phyloP scores from a whole-genome alignment of 2,329 filamentous ascomycete genomes.

The Pseudocercospora macadamiae region DNA sequence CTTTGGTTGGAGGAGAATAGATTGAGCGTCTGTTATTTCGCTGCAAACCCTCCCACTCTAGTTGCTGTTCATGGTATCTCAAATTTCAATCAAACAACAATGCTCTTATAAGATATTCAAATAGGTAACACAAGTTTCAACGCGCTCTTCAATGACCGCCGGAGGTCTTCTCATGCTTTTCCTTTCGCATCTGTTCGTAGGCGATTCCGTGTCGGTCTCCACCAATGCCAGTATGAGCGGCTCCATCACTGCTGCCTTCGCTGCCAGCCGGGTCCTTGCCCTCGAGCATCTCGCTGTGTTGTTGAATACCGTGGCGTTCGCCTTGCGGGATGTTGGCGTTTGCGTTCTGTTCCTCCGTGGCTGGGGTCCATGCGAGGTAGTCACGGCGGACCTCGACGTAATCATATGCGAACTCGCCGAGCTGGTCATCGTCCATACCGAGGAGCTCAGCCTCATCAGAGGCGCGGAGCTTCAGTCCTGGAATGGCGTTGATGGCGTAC shows the following conservation, averaged over 20 bases:
- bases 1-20: too few species aligned
- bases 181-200: slow-evolving; percentile 48
- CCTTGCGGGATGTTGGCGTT: slow-evolving; percentile 66
- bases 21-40: too few species aligned
- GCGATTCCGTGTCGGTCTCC: slow-evolving; percentile 58
- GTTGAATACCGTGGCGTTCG: slow-evolving; percentile 61
- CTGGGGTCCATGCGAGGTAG: slow-evolving; percentile 85
- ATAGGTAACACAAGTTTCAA: background rate
- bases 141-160: slow-evolving; percentile 22
- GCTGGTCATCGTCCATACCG: slow-evolving; percentile 88
- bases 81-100: too few species aligned
- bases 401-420: slow-evolving; percentile 87
- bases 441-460: slow-evolving; percentile 81
- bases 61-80: too few species aligned
- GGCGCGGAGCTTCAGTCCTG: slow-evolving; percentile 77
- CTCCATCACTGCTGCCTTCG: slow-evolving; percentile 42
- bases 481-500: slow-evolving; percentile 73
- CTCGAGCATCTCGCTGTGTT: slow-evolving; percentile 69
- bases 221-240: slow-evolving; percentile 52
- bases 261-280: slow-evolving; percentile 55
- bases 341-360: slow-evolving; percentile 65
- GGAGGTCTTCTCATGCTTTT: slow-evolving; percentile 16
- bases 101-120: background rate
- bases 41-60: too few species aligned
- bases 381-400: slow-evolving; percentile 87